Conservation (phyloP, 257 asterid species). For the Ehretia macrophylla region DNA sequence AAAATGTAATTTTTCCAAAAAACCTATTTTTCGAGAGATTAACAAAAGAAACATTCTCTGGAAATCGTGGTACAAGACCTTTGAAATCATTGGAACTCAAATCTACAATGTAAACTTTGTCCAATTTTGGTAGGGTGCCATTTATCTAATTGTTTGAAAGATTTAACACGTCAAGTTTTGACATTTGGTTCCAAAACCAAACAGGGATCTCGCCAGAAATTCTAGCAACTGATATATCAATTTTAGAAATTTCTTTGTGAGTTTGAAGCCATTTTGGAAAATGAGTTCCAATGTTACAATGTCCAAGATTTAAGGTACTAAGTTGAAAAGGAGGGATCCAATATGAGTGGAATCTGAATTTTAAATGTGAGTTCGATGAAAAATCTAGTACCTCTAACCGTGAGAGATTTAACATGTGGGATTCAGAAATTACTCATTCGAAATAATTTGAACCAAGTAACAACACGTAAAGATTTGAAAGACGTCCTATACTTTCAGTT, state of each 20-base stretch:
- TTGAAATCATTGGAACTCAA: too few species aligned
- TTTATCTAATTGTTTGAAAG: conserved; percentile 16
- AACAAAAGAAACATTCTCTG: background rate
- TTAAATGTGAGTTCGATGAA: background rate
- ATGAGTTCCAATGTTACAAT: conserved; percentile 10
- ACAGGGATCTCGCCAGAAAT: conserved; percentile 14
- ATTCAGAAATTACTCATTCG: background rate
- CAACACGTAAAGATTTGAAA: background rate
- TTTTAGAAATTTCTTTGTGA: background rate
- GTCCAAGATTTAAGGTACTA: background rate
- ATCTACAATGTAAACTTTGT: background rate
- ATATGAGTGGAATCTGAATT: background rate
- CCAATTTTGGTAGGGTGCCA: conserved; percentile 15
- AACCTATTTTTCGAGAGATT: conserved; percentile 20
- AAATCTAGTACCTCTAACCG: background rate
- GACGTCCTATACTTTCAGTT: background rate
- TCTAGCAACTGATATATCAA: conserved; percentile 16
- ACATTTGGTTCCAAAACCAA: conserved; percentile 19
- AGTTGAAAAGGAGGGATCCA: conserved; percentile 20
- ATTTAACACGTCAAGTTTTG: conserved; percentile 2
- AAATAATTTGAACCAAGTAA: background rate
- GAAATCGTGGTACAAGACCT: too few species aligned
- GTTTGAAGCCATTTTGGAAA: conserved; percentile 22
- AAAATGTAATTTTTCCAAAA: conserved; percentile 6
- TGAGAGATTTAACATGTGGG: background rate